A percentile compares a stretch with the other conserved stretches of the same genome.
Evolutionary conservation across 495 filamentous ascomycete species (phyloP).

Genomic region (Hyaloscypha bicolor): DNA sequence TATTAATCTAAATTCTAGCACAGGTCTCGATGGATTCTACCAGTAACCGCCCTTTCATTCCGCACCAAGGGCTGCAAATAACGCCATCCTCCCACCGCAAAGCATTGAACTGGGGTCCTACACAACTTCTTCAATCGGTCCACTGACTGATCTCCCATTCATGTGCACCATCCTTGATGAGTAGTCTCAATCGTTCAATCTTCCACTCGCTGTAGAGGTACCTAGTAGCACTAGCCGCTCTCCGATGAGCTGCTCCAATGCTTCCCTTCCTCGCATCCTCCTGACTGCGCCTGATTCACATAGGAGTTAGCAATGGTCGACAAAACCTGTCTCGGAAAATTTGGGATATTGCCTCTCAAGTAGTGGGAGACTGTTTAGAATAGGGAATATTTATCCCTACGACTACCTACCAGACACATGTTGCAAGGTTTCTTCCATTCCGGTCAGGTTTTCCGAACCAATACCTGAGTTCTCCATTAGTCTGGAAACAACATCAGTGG

Average conservation of each 20-base stretch:
- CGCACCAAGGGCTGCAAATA: background rate
- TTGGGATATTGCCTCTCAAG: too few relatives aligned
- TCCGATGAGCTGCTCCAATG: slow-evolving; percentile 57
- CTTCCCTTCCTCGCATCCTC: slow-evolving; percentile 72
- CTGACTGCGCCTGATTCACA: slow-evolving; percentile 44
- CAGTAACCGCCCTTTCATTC: background rate
- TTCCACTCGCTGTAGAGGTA: slow-evolving; percentile 58
- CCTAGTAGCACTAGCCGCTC: slow-evolving; percentile 51
- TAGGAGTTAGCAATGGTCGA: background rate
- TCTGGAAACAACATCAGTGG: slow-evolving; percentile 26
- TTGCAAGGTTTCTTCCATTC: slow-evolving; percentile 69
- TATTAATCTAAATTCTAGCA: slow-evolving; percentile 6
- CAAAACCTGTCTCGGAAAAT: too few relatives aligned
- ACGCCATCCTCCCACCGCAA: background rate
- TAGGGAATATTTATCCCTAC: background rate
- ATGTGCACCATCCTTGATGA: slow-evolving; percentile 55
- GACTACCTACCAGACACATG: slow-evolving; percentile 63
- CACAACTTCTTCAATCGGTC: slow-evolving; percentile 33
- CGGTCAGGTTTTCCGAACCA: slow-evolving; percentile 76
- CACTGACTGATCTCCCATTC: slow-evolving; percentile 64
- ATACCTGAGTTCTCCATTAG: slow-evolving; percentile 53
- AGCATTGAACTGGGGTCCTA: background rate
- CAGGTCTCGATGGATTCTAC: background rate
- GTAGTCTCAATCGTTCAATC: slow-evolving; percentile 65
- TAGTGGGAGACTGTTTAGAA: background rate